Conservation (phyloP, 129 eudicot species). For the Artemisia argyi region DNA sequence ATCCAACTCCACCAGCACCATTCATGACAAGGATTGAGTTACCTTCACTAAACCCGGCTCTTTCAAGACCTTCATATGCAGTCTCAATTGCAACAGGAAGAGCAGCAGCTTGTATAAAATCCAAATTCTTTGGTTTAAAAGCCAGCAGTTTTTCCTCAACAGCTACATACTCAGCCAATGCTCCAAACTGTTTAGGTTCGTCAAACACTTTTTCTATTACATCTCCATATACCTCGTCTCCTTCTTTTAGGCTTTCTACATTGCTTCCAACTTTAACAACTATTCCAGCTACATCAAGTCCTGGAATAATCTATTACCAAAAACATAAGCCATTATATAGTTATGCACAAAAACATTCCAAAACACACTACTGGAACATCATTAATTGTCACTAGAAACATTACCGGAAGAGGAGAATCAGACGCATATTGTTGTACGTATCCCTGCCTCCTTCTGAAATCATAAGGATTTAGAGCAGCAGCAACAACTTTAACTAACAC, state of each 20-base stretch:
- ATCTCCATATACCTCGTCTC: constrained; percentile 88
- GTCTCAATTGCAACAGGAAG: constrained; percentile 87
- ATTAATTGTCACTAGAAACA: not conserved
- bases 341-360: not conserved
- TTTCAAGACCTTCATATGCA: constrained; percentile 83
- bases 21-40: constrained; percentile 82
- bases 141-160: constrained; percentile 80
- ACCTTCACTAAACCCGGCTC: constrained; percentile 63
- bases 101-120: constrained; percentile 72
- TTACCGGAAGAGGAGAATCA: constrained; percentile 91
- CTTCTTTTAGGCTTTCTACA: constrained; percentile 76
- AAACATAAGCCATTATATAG: constrained; percentile 3
- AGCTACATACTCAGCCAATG: constrained; percentile 84
- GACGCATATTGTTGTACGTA: constrained; percentile 52
- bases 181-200: constrained; percentile 72
- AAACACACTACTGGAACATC: not conserved
- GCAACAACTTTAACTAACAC: constrained; percentile 82
- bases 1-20: constrained; percentile 96
- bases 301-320: constrained; percentile 67
- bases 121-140: constrained; percentile 65
- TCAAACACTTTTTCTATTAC: constrained; percentile 53
- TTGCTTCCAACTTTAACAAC: constrained; percentile 85
- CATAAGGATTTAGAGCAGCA: constrained; percentile 93
- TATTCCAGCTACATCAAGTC: constrained; percentile 83
- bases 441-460: constrained; percentile 75